A percentile compares a stretch with the other conserved stretches of the same genome.
These are phyloP conservation scores for Croton setiger DNA, from an alignment of 441 rosid species.

Conservation along the genomic window DNA sequence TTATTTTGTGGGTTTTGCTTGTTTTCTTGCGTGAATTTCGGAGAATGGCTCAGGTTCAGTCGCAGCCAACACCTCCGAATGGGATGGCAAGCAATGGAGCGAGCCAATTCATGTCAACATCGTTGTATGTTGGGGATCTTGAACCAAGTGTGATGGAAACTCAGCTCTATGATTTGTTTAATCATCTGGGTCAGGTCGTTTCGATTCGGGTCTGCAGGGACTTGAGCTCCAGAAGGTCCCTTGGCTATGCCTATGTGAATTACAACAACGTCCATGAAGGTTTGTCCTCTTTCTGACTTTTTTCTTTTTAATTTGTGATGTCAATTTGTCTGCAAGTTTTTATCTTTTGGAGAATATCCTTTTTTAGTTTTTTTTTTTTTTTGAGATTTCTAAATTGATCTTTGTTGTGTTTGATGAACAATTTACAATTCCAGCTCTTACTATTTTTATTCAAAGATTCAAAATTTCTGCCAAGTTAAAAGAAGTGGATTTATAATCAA, in stretches of 20 bases:
- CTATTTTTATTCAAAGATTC: no score
- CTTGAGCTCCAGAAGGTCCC: slow-evolving; percentile 64
- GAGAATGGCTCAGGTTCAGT: slow-evolving; percentile 36
- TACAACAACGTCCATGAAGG: slow-evolving; percentile 68
- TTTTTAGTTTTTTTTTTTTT: no score
- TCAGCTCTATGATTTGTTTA: slow-evolving; percentile 76
- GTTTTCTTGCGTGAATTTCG: not conserved
- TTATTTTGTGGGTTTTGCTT: slow-evolving; percentile 2
- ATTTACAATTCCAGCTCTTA: no score
- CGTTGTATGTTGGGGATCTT: slow-evolving; percentile 88
- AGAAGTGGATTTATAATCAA: no score
- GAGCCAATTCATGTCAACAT: slow-evolving; percentile 44
- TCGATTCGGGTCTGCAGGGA: slow-evolving; percentile 81
- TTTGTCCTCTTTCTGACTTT: slow-evolving; percentile 23
- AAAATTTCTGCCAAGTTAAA: no score
- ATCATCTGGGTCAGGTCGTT: slow-evolving; percentile 70
- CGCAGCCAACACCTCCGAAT: slow-evolving; percentile 24
- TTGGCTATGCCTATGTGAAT: slow-evolving; percentile 86
- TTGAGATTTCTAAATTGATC: no score
- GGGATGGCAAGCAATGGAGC: slow-evolving; percentile 25
- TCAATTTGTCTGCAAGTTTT: no score
- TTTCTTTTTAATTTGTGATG: not conserved
- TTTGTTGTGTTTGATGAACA: no score
- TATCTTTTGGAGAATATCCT: not conserved
- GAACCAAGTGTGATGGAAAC: slow-evolving; percentile 65